Base-by-base conservation (phyloP, 2,329 filamentous ascomycete species). In the Alternaria postmessia region DNA sequence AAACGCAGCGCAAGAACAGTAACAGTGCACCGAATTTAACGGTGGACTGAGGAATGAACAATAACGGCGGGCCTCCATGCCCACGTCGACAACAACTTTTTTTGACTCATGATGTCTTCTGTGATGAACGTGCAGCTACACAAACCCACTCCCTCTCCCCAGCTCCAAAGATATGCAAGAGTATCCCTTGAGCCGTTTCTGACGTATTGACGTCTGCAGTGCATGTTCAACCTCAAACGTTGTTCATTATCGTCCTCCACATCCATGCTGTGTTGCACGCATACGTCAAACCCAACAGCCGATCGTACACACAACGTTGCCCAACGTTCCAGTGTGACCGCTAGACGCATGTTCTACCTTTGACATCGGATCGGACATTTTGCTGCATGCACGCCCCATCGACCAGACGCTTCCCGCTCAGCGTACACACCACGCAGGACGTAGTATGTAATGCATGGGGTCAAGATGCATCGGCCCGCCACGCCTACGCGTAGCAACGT, bases 1-100 rank as follows among this genome's bases (percentile, higher is more conserved):
- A 61, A 60, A 64, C 60, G 59, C 63, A 67, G 61, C 56, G 41
- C 43, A 39, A 56, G 73, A 57, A 60, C 64, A 69, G 65, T 72
- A 66, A 66, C 65, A 61, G 60, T 51, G 51, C 63, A 59, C 59
- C 48, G 32, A 55, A 28, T 46, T 59, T 59, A 42, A 61, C 60
- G 47, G 57, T 52, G 67, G 57, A 58, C 58, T 59, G 34, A 63
- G 63, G 46, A 72, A 70, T 69, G 38, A 66, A 67, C 47, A 66
- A 51, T 54, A 47, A 59, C 24, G 49, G 53, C 54, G 57, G 61
- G 66, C 39, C 42, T 62, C 57, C 48, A 51, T 51, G 56, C 64
- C 63, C 48, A 59, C 47, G 48, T 59, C 51, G 44, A 59, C 46
- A 43, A 38, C 22, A 24, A 34, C 46, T 36, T 9, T 32, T 9